phyloP scores from a whole-genome alignment of 768 basidiomycete species.

The Termitomyces sp. region DNA sequence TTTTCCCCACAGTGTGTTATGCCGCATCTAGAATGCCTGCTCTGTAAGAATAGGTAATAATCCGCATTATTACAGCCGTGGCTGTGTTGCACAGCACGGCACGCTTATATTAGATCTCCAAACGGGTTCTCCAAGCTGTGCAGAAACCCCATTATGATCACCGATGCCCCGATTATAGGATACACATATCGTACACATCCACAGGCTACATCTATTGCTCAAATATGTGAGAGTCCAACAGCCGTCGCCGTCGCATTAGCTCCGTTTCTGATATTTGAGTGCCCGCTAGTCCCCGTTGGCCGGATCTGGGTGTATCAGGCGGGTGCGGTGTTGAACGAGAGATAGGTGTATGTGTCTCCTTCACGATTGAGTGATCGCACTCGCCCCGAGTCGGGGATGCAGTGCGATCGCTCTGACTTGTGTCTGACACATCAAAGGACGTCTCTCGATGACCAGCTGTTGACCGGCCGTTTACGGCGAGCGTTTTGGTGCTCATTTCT shows the following conservation, averaged over 20 bases:
- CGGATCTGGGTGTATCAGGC: constrained; percentile 25
- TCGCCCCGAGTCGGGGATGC: constrained; percentile 7
- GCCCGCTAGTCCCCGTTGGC: constrained; percentile 45
- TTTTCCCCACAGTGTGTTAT: constrained; percentile 1
- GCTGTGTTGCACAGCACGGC: constrained; percentile 42
- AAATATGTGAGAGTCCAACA: constrained; percentile 74
- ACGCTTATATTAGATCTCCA: constrained; percentile 30
- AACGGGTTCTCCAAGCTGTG: constrained; percentile 32
- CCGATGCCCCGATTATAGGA: constrained; percentile 15
- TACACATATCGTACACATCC: constrained; percentile 14
- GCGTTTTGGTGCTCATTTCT: constrained; percentile 4
- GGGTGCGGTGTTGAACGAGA: constrained; percentile 16
- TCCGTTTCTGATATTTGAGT: constrained; percentile 77
- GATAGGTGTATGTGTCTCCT: constrained; percentile 8
- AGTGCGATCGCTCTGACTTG: constrained; percentile 11
- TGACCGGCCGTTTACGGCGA: background rate
- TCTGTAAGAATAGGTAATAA: background rate
- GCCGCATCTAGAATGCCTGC: background rate
- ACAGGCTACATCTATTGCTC: constrained; percentile 30
- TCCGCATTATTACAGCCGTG: constrained; percentile 21
- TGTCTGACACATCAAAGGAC: constrained; percentile 12
- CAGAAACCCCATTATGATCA: constrained; percentile 21
- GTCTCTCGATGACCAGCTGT: constrained; percentile 1
- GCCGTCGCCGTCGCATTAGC: constrained; percentile 72
- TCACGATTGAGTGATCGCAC: background rate